Base-by-base conservation (phyloP, 345 rosid genomes). In the Melaleuca quinquenervia region DNA sequence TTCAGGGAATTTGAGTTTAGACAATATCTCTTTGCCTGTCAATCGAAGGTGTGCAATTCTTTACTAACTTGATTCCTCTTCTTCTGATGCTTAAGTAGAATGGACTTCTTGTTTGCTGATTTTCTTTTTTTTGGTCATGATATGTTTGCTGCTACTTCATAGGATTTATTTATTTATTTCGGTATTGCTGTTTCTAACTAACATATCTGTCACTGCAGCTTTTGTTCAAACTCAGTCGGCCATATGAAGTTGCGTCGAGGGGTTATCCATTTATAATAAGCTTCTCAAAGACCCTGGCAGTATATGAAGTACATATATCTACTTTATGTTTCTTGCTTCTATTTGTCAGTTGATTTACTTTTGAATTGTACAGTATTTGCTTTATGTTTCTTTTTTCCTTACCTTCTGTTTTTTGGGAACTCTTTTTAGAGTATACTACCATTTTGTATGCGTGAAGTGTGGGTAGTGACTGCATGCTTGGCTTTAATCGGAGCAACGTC, bases 1-100 rank as follows among this genome's bases (percentile, higher is more conserved):
- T 97, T 96, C 86, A 92, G 96, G 87, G 99, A 95, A 89, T 97
- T 95, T 86, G 99, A 97, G 76, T 97, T 96, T 91, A 94, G 96
- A 88, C 98, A 96, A 88, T 97, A 96, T 91, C 94, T 96, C 84
- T 96, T 97, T 90, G 96, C 98, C 84, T 95, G 95, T 88, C 98
- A 97, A 87, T 94, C 98, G 84, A 91, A 93, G 98, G 99, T 97
- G 64, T 51, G 90, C 86, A 88, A n/a, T 51, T 41, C 56, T 36
- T 36, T 36, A 44, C 80, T 70, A 32, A 18, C 36, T 70, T 70
- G 80, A 70, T 70, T 18, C 48, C 26, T 36, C 48, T 36, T 70
- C 48, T 70, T 70, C 80, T 70, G 48, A 36, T 70, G 80, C 24
- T 36, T 9, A 70, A 70, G 48, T 41, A 36, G 26, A 70, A 36